Evolutionary conservation across 768 basidiomycete genomes (phyloP).

Genomic region (Trametes gibbosa): DNA sequence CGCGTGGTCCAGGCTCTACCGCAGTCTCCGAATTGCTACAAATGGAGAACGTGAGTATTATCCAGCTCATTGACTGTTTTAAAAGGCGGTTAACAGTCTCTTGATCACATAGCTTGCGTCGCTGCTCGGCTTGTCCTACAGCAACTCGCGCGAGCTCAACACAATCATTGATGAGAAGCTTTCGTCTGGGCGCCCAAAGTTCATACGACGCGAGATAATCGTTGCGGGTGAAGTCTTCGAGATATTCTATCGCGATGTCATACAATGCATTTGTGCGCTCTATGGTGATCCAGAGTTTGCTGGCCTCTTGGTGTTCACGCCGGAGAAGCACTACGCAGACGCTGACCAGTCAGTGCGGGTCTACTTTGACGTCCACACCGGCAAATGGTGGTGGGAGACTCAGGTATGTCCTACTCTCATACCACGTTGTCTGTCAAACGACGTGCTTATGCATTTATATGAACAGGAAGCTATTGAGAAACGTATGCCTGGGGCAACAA

Average conservation of each 20-base stretch:
- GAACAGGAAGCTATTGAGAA: constrained; percentile 15
- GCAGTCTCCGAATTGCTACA: constrained; percentile 37
- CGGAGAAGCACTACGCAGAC: constrained; percentile 38
- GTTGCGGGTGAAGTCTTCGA: constrained; percentile 32
- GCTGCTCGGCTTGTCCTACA: constrained; percentile 27
- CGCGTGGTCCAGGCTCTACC: constrained; percentile 34
- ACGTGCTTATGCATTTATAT: background rate
- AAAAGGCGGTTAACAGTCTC: background rate
- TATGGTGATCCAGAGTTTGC: constrained; percentile 34
- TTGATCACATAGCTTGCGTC: background rate
- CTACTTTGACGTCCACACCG: constrained; percentile 45
- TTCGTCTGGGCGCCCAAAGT: constrained; percentile 23
- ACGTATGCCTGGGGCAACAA: constrained; percentile 20
- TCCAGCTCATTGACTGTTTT: background rate
- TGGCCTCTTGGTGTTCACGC: constrained; percentile 28
- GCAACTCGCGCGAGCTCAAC: constrained; percentile 30
- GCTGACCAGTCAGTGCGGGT: constrained; percentile 24
- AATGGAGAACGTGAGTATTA: constrained; percentile 35
- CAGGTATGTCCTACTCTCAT: constrained; percentile 33
- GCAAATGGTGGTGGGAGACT: constrained; percentile 49
- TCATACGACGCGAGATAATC: constrained; percentile 26
- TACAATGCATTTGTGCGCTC: constrained; percentile 34
- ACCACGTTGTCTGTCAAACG: background rate
- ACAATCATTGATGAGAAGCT: constrained; percentile 29
- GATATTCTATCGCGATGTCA: constrained; percentile 31